A percentile compares a stretch with the other conserved stretches of the same genome.
Conservation (phyloP, 2,329 filamentous ascomycete genomes). For the Alternaria infectoria region DNA sequence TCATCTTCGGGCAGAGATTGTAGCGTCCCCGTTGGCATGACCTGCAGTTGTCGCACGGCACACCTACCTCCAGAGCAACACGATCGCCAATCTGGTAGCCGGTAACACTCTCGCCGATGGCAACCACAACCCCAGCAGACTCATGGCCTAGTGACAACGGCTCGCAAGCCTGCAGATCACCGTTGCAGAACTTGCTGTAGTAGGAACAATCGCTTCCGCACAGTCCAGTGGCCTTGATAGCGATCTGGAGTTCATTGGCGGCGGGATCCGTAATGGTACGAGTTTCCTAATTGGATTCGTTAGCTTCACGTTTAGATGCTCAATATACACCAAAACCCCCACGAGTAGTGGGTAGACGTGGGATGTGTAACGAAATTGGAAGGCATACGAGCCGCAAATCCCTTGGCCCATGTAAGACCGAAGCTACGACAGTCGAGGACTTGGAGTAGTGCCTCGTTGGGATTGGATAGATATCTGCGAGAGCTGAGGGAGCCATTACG, state of each 20-base stretch:
- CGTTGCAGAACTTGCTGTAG: slow-evolving; percentile 75
- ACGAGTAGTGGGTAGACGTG: slow-evolving; percentile 39
- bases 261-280: slow-evolving; percentile 62
- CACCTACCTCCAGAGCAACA: slow-evolving; percentile 51
- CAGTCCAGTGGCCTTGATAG: slow-evolving; percentile 70
- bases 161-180: slow-evolving; percentile 69
- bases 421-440: slow-evolving; percentile 47
- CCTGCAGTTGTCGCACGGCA: slow-evolving; percentile 51
- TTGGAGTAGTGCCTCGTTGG: slow-evolving; percentile 48
- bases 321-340: slow-evolving; percentile 36
- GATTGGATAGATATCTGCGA: slow-evolving; percentile 49
- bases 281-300: slow-evolving; percentile 56
- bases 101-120: slow-evolving; percentile 46
- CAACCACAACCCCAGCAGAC: slow-evolving; percentile 49
- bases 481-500: slow-evolving; percentile 51
- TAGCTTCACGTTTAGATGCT: slow-evolving; percentile 24
- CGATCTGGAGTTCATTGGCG: slow-evolving; percentile 67
- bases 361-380: slow-evolving; percentile 42
- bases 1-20: slow-evolving; percentile 52
- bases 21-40: slow-evolving; percentile 52
- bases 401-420: slow-evolving; percentile 51
- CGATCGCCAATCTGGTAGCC: slow-evolving; percentile 50
- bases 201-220: slow-evolving; percentile 75
- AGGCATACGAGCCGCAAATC: slow-evolving; percentile 51
- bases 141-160: slow-evolving; percentile 64